Percentiles rank a stretch among this genome's conserved stretches.
These are phyloP conservation scores for Solanum habrochaites DNA, from an alignment of 257 asterid genomes.

Conservation along the genomic window DNA sequence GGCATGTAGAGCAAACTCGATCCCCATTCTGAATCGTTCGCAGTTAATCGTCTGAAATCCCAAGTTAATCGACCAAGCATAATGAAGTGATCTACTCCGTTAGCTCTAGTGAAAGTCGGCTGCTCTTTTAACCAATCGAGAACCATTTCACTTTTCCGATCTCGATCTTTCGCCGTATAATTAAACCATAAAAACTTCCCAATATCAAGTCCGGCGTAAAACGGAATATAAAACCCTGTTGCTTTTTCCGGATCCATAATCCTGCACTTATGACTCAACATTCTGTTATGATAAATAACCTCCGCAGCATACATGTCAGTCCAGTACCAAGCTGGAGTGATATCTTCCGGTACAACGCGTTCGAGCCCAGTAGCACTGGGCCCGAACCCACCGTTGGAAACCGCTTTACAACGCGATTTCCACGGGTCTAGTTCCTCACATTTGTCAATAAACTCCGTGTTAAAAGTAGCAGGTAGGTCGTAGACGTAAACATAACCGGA, in stretches of 20 bases:
- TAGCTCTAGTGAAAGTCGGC: slow-evolving; percentile 16
- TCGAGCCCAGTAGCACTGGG: slow-evolving; percentile 38
- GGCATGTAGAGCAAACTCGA: slow-evolving; percentile 42
- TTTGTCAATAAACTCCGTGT: slow-evolving; percentile 23
- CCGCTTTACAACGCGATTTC: slow-evolving; percentile 35
- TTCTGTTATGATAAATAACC: slow-evolving; percentile 37
- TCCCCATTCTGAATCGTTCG: slow-evolving; percentile 41
- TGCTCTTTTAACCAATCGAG: slow-evolving; percentile 33
- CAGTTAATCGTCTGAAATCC: slow-evolving; percentile 54
- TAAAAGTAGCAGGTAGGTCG: slow-evolving; percentile 32
- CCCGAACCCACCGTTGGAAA: slow-evolving; percentile 41
- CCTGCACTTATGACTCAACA: slow-evolving; percentile 31
- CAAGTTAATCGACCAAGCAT: slow-evolving; percentile 47
- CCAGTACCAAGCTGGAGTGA: slow-evolving; percentile 40
- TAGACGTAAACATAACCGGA: slow-evolving; percentile 39
- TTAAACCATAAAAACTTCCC: slow-evolving; percentile 45
- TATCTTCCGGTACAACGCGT: slow-evolving; percentile 21
- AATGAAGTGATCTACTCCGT: slow-evolving; percentile 54
- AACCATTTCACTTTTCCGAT: slow-evolving; percentile 24
- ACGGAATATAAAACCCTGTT: slow-evolving; percentile 51
- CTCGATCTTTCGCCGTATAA: slow-evolving; percentile 35
- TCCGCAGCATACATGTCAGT: slow-evolving; percentile 45
- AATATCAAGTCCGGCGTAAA: slow-evolving; percentile 57
- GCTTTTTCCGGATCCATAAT: slow-evolving; percentile 36
- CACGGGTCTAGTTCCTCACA: slow-evolving; percentile 35